Evolutionary conservation across 2,329 filamentous ascomycete species (phyloP).

Genomic region (Alternaria gaisen): DNA sequence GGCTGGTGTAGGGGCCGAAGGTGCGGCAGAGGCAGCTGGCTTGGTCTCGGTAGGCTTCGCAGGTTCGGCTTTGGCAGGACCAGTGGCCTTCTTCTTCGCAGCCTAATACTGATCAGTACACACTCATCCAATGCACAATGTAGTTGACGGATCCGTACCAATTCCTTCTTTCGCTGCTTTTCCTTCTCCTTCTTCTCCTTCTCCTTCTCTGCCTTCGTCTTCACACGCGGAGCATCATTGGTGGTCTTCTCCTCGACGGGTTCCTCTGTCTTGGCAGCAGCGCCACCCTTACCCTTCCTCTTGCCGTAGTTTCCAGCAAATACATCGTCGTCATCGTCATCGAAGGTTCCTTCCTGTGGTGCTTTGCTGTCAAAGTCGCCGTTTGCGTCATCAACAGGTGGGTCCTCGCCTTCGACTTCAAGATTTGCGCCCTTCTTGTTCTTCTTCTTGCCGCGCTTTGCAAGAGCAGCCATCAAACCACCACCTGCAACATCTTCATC

Average conservation of each 20-base stretch:
- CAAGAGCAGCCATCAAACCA: slow-evolving; percentile 60
- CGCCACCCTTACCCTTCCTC: slow-evolving; percentile 72
- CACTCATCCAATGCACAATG: not conserved
- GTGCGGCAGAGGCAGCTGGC: slow-evolving; percentile 41
- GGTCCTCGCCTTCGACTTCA: slow-evolving; percentile 75
- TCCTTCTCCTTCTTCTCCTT: slow-evolving; percentile 97
- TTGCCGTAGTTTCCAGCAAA: slow-evolving; percentile 74
- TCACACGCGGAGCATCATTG: slow-evolving; percentile 63
- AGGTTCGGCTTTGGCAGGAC: slow-evolving; percentile 56
- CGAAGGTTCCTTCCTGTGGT: slow-evolving; percentile 76
- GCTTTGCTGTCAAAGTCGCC: slow-evolving; percentile 69
- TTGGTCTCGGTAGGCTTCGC: slow-evolving; percentile 55
- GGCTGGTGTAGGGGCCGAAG: slow-evolving; percentile 39
- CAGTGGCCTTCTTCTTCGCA: slow-evolving; percentile 66
- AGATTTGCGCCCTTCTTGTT: slow-evolving; percentile 78
- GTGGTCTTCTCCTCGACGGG: slow-evolving; percentile 50
- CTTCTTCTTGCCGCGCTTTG: slow-evolving; percentile 74
- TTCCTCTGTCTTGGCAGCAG: slow-evolving; percentile 51
- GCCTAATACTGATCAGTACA: slow-evolving; percentile 42
- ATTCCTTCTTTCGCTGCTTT: slow-evolving; percentile 98
- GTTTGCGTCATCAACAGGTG: slow-evolving; percentile 54
- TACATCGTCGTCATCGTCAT: slow-evolving; percentile 78
- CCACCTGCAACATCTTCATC: slow-evolving; percentile 61
- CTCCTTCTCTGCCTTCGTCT: slow-evolving; percentile 99
- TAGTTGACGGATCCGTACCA: slow-evolving; percentile 66